Evolutionary conservation across 208 protist genomes (phyloP), one percentile per base, ranked within the genome.

Genomic region (Phytomonas francai): DNA sequence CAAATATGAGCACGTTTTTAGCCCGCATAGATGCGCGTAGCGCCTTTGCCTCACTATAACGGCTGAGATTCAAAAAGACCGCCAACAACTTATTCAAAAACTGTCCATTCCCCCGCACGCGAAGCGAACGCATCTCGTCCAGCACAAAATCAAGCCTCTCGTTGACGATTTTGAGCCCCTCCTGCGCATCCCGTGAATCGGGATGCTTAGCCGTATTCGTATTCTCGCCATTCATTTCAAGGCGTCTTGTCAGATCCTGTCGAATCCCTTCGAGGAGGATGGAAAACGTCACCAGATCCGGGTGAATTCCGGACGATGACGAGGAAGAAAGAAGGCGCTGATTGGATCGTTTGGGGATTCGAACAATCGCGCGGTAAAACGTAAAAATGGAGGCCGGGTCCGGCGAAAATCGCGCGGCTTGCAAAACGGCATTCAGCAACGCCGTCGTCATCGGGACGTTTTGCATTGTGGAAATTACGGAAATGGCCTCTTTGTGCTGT

Each of bases 401-500:
- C 8, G 61, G 72, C 30, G 85, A 88, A 65, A 80, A 63, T 19
- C 85, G 81, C 8, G 79, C 79, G 27, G 74, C 76, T 62, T 92
- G 73, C 58, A 94, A 72, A 29, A 87, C 70, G 3, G 85, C 85
- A 68, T 94, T 88, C 12, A 94, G 72, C 27, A 94, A 72, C 59
- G 81, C 74, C 8, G 59, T 76, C 0, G 80, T 76, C 51, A 94
- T 72, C 14, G 84, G 60, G 4, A 83, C 77, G 64, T 76, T 84
- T 60, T 91, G 76, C 65, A 94, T 75, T 3, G 88, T 84, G 3
- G 80, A 78, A 59, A 89, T 62, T 56, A 81, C 71, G n/a, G 79
- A 34, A 33, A 92, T 63, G 16, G 85, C 88, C 34, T 91, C 82
- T 9, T 79, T 72, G 68, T 85, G 67, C 27, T 87, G 81, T 1